Evolutionary conservation across 495 filamentous ascomycete species (phyloP).

Genomic region (Aspergillus ellipticus): DNA sequence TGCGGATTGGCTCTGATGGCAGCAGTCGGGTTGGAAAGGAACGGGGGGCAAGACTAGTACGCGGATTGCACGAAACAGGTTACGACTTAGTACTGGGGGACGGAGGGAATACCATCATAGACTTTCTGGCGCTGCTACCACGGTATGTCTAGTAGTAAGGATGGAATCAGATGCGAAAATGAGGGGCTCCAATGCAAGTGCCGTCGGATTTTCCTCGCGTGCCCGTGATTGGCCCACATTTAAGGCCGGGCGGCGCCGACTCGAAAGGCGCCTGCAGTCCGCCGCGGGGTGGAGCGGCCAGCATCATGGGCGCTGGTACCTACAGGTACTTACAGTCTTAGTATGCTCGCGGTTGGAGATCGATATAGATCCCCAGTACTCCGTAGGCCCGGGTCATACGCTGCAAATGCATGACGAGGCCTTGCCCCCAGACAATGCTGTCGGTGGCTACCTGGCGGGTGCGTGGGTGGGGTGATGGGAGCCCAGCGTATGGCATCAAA

Average conservation of each 20-base stretch:
- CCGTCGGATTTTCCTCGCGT: not conserved
- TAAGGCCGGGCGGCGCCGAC: not conserved
- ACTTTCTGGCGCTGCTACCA: not conserved
- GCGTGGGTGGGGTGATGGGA: too few relatives aligned
- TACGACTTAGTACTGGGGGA: not conserved
- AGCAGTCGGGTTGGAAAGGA: not conserved
- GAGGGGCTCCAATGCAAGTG: constrained; percentile 1
- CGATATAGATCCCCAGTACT: too few relatives aligned
- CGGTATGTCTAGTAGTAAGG: not conserved
- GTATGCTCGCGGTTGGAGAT: too few relatives aligned
- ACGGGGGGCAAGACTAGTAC: not conserved
- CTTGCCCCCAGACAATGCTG: too few relatives aligned
- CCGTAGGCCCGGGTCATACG: too few relatives aligned
- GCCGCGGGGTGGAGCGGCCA: not conserved
- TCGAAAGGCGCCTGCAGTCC: not conserved
- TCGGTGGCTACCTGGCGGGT: too few relatives aligned
- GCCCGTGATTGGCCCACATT: not conserved
- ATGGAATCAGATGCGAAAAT: not conserved
- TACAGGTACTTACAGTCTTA: too few relatives aligned
- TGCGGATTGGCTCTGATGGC: not conserved
- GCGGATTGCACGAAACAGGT: not conserved
- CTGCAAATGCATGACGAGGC: too few relatives aligned
- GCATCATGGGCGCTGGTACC: not conserved
- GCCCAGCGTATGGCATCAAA: not conserved
- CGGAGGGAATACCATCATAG: not conserved